A percentile compares a stretch with the other conserved stretches of the same genome.
phyloP scores from a whole-genome alignment of 345 rosid species.

The Eucalyptus cloeziana region DNA sequence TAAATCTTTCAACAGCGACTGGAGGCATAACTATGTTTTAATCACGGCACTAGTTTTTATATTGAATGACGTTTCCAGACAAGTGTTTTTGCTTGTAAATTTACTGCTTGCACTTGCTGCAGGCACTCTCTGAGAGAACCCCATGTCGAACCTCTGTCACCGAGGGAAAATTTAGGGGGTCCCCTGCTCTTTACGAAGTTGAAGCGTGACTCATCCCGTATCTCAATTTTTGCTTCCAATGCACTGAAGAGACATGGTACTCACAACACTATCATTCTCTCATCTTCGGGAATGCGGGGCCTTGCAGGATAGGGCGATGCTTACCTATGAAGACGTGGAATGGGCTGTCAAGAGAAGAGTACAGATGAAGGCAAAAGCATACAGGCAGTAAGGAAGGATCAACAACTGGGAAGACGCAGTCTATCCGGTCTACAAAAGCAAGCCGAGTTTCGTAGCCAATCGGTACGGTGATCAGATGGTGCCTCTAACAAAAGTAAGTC shows the following conservation, averaged over 20 bases:
- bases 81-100: not conserved
- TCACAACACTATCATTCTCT: not conserved
- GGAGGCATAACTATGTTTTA: not conserved
- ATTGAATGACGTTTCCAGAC: too few species aligned
- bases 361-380: constrained; percentile 39
- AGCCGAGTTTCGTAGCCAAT: constrained; percentile 40
- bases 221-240: not conserved
- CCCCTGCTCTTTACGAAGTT: not conserved
- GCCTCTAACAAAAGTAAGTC: constrained; percentile 60
- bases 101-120: not conserved
- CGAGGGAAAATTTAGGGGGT: not conserved
- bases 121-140: constrained; percentile 59
- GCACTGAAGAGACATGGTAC: not conserved
- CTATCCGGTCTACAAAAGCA: constrained; percentile 40
- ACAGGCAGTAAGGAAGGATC: constrained; percentile 18
- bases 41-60: not conserved
- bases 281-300: not conserved
- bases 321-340: constrained; percentile 42
- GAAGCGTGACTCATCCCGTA: not conserved
- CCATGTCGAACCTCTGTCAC: constrained; percentile 15
- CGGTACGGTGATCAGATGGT: constrained; percentile 52
- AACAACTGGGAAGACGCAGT: not conserved
- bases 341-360: constrained; percentile 41
- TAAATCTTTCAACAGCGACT: not conserved
- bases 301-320: constrained; percentile 36